Conservation (phyloP, 78 protist species). For the Monocercomonoides exilis region DNA sequence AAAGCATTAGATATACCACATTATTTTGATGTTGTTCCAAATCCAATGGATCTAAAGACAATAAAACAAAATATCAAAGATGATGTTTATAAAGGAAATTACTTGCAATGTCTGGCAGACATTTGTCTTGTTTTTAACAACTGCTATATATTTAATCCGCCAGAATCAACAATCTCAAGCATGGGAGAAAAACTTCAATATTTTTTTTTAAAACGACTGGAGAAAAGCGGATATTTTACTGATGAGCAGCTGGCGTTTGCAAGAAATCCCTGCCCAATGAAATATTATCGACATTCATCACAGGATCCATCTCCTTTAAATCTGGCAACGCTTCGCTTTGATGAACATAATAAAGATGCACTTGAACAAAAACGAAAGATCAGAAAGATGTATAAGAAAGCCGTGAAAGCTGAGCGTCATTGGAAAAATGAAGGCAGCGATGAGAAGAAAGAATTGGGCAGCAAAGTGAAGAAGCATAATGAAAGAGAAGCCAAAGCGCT, state of each 20-base stretch:
- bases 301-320: too few relatives aligned
- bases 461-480: too few relatives aligned
- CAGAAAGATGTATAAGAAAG: too few relatives aligned
- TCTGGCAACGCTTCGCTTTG: too few relatives aligned
- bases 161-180: not conserved
- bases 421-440: too few relatives aligned
- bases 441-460: too few relatives aligned
- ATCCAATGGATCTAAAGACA: not conserved
- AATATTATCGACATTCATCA: too few relatives aligned
- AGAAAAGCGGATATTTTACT: not conserved
- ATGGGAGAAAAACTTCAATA: not conserved
- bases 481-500: too few relatives aligned
- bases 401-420: too few relatives aligned
- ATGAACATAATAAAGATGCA: too few relatives aligned
- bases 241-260: not conserved
- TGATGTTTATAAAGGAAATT: not conserved
- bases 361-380: too few relatives aligned
- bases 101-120: not conserved
- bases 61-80: not conserved
- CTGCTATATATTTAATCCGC: not conserved
- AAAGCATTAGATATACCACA: not conserved
- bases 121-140: not conserved
- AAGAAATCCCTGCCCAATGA: too few relatives aligned
- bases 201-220: not conserved
- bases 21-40: not conserved